Percentiles rank a stretch among this genome's conserved stretches.
phyloP scores from a whole-genome alignment of 2,329 filamentous ascomycete genomes.

The Celoporthe dispersa region DNA sequence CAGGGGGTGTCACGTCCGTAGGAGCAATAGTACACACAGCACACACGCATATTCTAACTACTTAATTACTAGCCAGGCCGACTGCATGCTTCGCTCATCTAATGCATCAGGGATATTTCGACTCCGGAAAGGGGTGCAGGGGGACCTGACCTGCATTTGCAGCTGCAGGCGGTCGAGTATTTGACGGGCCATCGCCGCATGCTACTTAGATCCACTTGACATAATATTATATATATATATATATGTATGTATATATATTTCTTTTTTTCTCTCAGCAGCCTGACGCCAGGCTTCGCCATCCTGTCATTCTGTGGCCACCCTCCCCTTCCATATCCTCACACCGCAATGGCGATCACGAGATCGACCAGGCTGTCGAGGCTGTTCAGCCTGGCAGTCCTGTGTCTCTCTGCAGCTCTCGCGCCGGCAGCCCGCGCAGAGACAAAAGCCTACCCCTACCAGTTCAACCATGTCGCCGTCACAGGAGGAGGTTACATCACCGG shows the following conservation, averaged over 20 bases:
- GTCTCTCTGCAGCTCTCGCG: not conserved
- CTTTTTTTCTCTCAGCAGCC: not conserved
- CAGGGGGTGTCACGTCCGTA: not conserved
- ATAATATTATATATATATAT: not conserved
- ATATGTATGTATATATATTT: no score
- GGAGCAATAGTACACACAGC: not conserved
- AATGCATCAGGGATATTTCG: not conserved
- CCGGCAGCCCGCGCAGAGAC: not conserved
- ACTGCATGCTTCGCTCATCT: not conserved
- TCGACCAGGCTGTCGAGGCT: not conserved
- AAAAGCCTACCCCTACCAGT: conserved; percentile 17
- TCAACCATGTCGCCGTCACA: conserved; percentile 19
- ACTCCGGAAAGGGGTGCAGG: not conserved
- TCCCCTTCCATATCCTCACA: not conserved
- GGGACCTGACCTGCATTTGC: not conserved
- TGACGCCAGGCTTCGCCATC: no score
- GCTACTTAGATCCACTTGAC: not conserved
- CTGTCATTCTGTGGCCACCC: no score
- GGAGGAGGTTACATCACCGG: conserved; percentile 20
- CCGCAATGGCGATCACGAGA: not conserved
- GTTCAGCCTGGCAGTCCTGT: not conserved
- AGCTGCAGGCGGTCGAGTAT: not conserved
- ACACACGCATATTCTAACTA: not conserved
- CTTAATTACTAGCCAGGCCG: not conserved
- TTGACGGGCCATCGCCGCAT: not conserved